Evolutionary conservation across 2,329 filamentous ascomycete genomes (phyloP), one percentile per base, ranked within the genome.

Genomic region (Colletotrichum shisoi): DNA sequence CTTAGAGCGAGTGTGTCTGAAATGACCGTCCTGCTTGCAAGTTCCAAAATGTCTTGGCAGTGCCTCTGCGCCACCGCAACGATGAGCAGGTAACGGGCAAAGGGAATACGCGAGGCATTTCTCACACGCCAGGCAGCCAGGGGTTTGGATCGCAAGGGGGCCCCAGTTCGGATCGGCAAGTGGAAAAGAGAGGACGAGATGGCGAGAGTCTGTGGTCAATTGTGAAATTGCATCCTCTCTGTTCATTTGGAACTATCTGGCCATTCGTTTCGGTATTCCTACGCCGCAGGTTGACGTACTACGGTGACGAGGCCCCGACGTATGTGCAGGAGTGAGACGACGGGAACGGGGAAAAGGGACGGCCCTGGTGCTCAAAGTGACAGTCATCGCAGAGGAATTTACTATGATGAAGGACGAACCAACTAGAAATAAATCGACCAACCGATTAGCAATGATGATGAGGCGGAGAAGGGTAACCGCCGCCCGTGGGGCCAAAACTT

Each of bases 1-100:
- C 11, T 31, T 24, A 21, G 27, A 44, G 6, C 27, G 24, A 11
- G 12, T 11, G 40, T 45, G 17, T 31, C 40, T 45, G 27, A 44
- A 3, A 39, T 44, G 40, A 48, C 24, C 15, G 46, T 67, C 46
- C 53, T 53, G 53, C 53, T 63, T 39, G 46, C 63, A 60, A 42
- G 57, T 48, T 67, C 46, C 59, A 46, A 49, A 42, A 48, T 21
- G 34, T 67, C 63, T 63, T 63, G 60, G 63, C 63, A 54, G 13
- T 37, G 49, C 53, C 59, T 40, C 19, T 42, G 51, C 54, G 52
- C 54, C 61, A 63, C 45, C 46, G 45, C 27, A 31, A 57, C 15
- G 27, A 46, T 57, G 42, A 21, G 42, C 54, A 46, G 19, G 4
- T 3, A 15, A 42, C n/a, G 24, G n/a, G n/a, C 60, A 45, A 17